Conservation (phyloP, 257 asterid species). For the Leptodermis oblonga region DNA sequence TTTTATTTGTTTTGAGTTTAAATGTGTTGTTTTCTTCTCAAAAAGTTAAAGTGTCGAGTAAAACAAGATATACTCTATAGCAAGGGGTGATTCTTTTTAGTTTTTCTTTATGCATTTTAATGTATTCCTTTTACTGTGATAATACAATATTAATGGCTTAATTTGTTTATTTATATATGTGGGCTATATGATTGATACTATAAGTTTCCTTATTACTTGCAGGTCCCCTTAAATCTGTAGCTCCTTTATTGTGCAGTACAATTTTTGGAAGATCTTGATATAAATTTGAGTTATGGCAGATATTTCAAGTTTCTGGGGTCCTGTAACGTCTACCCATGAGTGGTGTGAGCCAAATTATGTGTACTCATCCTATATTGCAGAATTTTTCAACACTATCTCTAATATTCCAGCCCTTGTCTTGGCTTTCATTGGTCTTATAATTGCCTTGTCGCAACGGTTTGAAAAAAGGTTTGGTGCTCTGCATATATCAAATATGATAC, state of each 20-base stretch:
- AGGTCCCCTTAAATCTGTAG: slow-evolving; percentile 10
- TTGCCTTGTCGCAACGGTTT: slow-evolving; percentile 70
- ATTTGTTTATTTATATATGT: neutral
- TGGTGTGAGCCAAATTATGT: slow-evolving; percentile 96
- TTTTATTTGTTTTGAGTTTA: neutral
- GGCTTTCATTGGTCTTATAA: slow-evolving; percentile 77
- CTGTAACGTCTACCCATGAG: slow-evolving; percentile 88
- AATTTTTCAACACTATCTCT: slow-evolving; percentile 85
- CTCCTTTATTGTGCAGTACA: neutral
- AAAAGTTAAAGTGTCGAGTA: neutral
- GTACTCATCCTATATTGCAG: slow-evolving; percentile 85
- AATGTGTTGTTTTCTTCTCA: neutral
- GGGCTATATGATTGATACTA: neutral
- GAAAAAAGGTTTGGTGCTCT: slow-evolving; percentile 94
- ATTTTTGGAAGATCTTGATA: neutral
- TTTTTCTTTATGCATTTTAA: neutral
- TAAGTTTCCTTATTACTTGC: neutral
- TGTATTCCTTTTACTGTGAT: neutral
- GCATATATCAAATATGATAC: slow-evolving; percentile 83
- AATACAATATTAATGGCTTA: neutral
- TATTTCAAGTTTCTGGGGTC: slow-evolving; percentile 87
- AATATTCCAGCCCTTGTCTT: slow-evolving; percentile 71
- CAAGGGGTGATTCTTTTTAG: neutral
- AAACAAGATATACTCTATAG: neutral
- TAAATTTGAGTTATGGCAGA: slow-evolving; percentile 54